phyloP scores from a whole-genome alignment of 2,329 filamentous ascomycete genomes.

The Neopestalotiopsis sp. region DNA sequence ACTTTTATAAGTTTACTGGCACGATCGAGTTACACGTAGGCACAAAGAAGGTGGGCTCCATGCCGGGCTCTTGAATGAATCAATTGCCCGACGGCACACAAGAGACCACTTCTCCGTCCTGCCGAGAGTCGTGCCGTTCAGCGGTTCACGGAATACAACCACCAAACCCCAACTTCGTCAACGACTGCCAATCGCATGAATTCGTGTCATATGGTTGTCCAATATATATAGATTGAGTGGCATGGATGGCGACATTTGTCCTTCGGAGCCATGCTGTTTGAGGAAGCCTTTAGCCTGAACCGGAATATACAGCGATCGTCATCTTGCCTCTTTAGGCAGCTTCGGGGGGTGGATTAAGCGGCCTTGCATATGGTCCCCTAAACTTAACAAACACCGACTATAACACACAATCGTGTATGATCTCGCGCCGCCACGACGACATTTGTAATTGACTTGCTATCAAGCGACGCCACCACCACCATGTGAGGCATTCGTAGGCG shows the following conservation, averaged over 20 bases:
- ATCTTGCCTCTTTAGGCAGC: conserved; percentile 12
- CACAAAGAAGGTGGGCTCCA: neutral
- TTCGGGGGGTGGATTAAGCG: neutral
- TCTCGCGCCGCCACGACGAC: neutral
- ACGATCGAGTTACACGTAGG: neutral
- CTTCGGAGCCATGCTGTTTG: conserved; percentile 1
- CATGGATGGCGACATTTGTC: conserved; percentile 10
- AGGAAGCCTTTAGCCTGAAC: conserved; percentile 14
- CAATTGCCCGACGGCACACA: neutral
- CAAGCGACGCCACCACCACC: neutral
- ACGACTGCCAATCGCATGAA: neutral
- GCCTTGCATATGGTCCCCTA: neutral
- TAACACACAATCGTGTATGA: neutral
- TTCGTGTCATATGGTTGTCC: neutral
- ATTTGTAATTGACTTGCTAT: too few relatives aligned
- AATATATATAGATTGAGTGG: conserved; percentile 8
- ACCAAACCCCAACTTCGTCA: neutral
- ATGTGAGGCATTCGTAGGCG: neutral
- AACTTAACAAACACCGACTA: conserved; percentile 8
- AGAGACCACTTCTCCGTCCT: neutral
- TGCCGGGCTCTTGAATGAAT: neutral
- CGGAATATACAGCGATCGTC: conserved; percentile 12
- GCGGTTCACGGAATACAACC: neutral
- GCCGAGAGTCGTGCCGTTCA: neutral
- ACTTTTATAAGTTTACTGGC: neutral